Percentiles rank a stretch among this genome's conserved stretches.
Conservation (phyloP, 192 early-diverging fungal species). For the Backusella psychrophila region DNA sequence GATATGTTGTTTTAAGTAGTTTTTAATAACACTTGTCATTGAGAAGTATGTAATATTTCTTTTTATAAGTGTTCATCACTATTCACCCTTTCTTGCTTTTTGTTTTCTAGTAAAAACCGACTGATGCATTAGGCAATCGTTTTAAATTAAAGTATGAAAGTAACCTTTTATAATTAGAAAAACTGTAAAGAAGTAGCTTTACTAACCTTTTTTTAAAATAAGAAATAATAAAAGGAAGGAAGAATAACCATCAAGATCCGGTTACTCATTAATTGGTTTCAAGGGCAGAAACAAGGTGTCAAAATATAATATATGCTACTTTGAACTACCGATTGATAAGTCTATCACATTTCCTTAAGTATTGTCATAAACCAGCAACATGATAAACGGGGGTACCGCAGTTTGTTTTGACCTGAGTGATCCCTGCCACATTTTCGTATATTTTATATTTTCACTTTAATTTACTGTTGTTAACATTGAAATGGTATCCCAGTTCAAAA, state of each 20-base stretch:
- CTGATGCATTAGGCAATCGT: background rate
- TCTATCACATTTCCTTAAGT: background rate
- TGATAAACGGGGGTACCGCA: background rate
- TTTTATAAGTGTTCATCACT: background rate
- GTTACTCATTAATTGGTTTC: background rate
- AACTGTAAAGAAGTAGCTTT: background rate
- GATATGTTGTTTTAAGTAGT: background rate
- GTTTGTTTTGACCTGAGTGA: background rate
- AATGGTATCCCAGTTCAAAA: too few relatives aligned
- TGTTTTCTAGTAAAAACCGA: too few relatives aligned
- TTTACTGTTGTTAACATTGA: too few relatives aligned
- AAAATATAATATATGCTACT: background rate
- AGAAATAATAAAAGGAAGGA: background rate
- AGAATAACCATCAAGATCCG: background rate
- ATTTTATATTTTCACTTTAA: too few relatives aligned
- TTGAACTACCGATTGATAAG: background rate
- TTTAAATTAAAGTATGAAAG: background rate
- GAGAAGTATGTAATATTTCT: background rate
- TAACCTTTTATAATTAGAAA: background rate
- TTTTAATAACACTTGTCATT: background rate
- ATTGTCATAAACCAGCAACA: background rate
- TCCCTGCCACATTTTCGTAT: too few relatives aligned
- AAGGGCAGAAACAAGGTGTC: background rate
- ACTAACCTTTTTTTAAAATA: background rate
- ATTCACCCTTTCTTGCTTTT: background rate